Conservation (phyloP, 225 moss, liverwort and hornwort genomes). For the Marchantia paleacea region DNA sequence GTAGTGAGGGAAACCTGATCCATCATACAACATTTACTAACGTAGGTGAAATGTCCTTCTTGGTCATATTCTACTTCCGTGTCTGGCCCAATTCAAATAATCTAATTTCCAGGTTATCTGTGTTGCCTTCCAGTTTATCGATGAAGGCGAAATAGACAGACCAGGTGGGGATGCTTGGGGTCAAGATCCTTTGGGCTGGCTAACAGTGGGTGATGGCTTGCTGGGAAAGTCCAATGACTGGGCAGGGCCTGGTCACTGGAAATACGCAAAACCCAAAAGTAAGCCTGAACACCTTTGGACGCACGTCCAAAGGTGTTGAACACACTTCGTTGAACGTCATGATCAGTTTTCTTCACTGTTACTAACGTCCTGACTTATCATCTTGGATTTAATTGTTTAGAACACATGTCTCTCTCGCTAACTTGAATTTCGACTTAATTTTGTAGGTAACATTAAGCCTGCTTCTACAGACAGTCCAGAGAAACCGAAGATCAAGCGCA, state of each 20-base stretch:
- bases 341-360: no score
- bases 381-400: no score
- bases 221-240: conserved; percentile 78
- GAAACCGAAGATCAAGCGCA: conserved; percentile 54
- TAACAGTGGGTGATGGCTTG: conserved; percentile 50
- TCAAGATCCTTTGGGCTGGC: conserved; percentile 69
- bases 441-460: conserved; percentile 46
- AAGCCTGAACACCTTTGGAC: background rate
- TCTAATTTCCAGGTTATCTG: background rate
- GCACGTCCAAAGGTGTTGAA: no score
- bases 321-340: no score
- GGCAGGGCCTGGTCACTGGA: conserved; percentile 99
- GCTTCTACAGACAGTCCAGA: conserved; percentile 30
- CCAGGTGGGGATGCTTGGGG: conserved; percentile 42
- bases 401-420: background rate
- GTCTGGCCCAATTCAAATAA: background rate
- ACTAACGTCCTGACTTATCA: no score
- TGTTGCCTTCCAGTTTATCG: conserved; percentile 40
- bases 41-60: background rate
- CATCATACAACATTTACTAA: background rate
- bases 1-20: background rate
- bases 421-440: background rate
- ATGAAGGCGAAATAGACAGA: conserved; percentile 55
- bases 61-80: no score
- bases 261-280: conserved; percentile 78